Base-by-base conservation (phyloP, 2,329 filamentous ascomycete species). In the Fusarium sp. region DNA sequence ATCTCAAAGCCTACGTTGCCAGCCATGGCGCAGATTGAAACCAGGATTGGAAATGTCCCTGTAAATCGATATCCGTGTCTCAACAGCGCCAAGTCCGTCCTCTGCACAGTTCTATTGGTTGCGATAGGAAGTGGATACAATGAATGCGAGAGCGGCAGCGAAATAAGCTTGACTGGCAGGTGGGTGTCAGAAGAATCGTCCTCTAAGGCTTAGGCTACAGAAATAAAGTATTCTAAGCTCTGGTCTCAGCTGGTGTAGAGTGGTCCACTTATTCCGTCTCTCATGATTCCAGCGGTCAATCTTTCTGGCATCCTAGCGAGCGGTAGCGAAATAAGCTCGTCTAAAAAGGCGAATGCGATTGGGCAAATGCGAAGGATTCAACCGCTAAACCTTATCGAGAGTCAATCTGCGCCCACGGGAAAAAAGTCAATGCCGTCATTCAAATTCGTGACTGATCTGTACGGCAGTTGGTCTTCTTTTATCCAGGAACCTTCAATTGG, bases 351-450 rank as follows among this genome's bases (percentile, higher is more conserved):
- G 48, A 66, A 30, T 66, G 63, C 63, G 44, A 67, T 27, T 7
- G 14, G 40, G 22, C 12, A 9, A 18, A n/a, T 41, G n/a, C 51
- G 59, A 44, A 40, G 37, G 18, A 37, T 34, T 11, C 6, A 11
- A 11, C 3, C 25, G 52, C 64, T 67, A 68, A 68, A 41, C 64
- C 7, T 7, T 6, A 68, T 67, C 42, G 48, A 48, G 65, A 63
- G 14, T 67, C 63, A 68, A 67, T 67, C 65, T 3, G 64, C 65
- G 64, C 60, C 34, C 18, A 41, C 34, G 20, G 20, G 7, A 11
- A 34, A 45, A 51, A 53, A 68, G 65, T 68, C 65, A 48, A 68
- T 67, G 58, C 27, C 64, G 65, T 68, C 65, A 68, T 67, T 40
- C 25, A 45, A 12, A 18, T 56, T 34, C 24, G 40, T 40, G 27